Evolutionary conservation across 768 basidiomycete species (phyloP), one percentile per base, ranked within the genome.

Genomic region (Tylopilus plumbeoviolaceoides): DNA sequence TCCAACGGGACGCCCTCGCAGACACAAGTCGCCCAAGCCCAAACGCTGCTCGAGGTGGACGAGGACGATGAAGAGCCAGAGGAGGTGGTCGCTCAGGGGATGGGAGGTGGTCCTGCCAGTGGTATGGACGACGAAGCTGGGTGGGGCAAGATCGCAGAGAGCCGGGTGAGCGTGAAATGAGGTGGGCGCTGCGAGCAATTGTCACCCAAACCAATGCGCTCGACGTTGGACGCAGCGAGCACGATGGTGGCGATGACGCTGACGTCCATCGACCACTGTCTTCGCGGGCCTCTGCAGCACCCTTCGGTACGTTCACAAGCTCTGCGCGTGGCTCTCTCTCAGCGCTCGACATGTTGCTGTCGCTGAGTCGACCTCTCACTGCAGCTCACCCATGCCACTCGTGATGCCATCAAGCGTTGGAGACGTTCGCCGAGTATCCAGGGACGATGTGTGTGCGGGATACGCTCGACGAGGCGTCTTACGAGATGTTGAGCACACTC

Each of bases 401-500:
- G 95, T 47, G 94, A 97, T 56, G 82, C 88, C 0, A 78, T 95
- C 40, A 98, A 98, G 70, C 83, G 97, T 85, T 91, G 3, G 93
- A 99, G 64, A 92, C 86, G 3, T 99, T 98, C 67, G 75, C 81
- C 0, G 80, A 79, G 9, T 99, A 97, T 65, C 92, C 94, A 0
- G 91, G 92, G 0, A 79, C 82, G 53, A 92, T 89, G 55, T 84
- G 89, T 4, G 94, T 99, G 1, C 76, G 85, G 31, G 94, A 98
- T 63, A 93, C 93, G 2, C 88, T 98, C 53, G 95, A 99, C 70
- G 95, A 98, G 69, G 72, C 92, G 5, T 98, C 98, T 54, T 87
- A 94, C 31, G 75, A 95, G 40, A 76, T 95, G 73, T 72, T 98
- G 30, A 82, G 85, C 27, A 83, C 85, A 0, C 70, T 97, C 3